Conservation (phyloP, 352 stramenopile genomes). For the Plasmopara viticola region DNA sequence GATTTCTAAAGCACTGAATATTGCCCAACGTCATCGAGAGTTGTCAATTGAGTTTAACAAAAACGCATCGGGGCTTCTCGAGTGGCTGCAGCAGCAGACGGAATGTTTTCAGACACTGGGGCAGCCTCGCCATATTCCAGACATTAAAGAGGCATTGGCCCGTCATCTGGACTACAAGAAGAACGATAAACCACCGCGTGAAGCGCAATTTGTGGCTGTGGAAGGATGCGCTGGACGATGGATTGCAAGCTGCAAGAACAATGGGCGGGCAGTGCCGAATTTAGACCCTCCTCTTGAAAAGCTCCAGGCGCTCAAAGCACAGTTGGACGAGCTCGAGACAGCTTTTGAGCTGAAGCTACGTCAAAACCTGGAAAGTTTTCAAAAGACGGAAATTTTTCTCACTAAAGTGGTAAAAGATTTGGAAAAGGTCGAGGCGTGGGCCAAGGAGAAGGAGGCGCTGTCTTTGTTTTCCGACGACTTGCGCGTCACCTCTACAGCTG, state of each 20-base stretch:
- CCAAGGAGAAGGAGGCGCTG: slow-evolving; percentile 72
- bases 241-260: slow-evolving; percentile 86
- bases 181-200: slow-evolving; percentile 78
- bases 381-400: slow-evolving; percentile 79
- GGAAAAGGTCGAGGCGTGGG: slow-evolving; percentile 75
- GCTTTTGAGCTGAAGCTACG: slow-evolving; percentile 68
- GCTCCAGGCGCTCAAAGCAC: slow-evolving; percentile 66
- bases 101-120: slow-evolving; percentile 70
- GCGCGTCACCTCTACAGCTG: slow-evolving; percentile 44
- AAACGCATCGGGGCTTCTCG: slow-evolving; percentile 57
- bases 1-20: slow-evolving; percentile 87
- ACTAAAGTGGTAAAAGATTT: slow-evolving; percentile 83
- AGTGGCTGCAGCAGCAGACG: slow-evolving; percentile 68
- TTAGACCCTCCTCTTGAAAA: slow-evolving; percentile 73
- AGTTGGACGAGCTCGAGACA: slow-evolving; percentile 60
- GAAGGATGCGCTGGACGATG: slow-evolving; percentile 75
- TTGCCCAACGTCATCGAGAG: slow-evolving; percentile 85
- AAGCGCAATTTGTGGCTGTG: slow-evolving; percentile 73
- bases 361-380: slow-evolving; percentile 70
- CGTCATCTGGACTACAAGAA: slow-evolving; percentile 82
- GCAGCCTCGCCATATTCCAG: slow-evolving; percentile 53
- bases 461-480: slow-evolving; percentile 60
- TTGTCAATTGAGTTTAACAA: slow-evolving; percentile 68
- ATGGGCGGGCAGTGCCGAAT: slow-evolving; percentile 62
- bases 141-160: slow-evolving; percentile 61